Percentiles rank a stretch among this genome's conserved stretches.
Conservation (phyloP, 2,329 filamentous ascomycete species). For the Cytospora piceae region DNA sequence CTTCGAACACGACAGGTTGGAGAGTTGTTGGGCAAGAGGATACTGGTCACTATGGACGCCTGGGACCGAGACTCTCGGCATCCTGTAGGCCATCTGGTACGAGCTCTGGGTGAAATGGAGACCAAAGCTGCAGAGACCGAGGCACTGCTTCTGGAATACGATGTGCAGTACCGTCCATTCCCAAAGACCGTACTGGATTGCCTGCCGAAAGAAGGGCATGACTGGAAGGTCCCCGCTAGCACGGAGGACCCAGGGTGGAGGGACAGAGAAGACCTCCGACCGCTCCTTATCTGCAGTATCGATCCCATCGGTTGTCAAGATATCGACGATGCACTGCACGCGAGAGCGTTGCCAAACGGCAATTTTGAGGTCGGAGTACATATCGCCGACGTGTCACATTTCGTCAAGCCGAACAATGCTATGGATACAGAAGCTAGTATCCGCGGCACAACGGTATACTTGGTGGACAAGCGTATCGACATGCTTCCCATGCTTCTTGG, state of each 20-base stretch:
- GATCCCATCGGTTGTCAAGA: conserved; percentile 96
- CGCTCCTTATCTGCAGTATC: conserved; percentile 92
- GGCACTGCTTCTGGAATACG: conserved; percentile 89
- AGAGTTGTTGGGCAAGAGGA: conserved; percentile 86
- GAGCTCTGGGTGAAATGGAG: conserved; percentile 89
- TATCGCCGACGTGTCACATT: conserved; percentile 99
- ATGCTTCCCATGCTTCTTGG: conserved; percentile 97
- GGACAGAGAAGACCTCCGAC: conserved; percentile 80
- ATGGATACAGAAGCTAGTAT: conserved; percentile 97
- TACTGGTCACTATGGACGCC: conserved; percentile 89
- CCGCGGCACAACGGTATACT: conserved; percentile 93
- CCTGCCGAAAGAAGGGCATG: conserved; percentile 85
- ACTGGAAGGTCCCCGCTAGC: conserved; percentile 87
- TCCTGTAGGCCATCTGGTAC: conserved; percentile 90
- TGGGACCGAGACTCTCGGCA: conserved; percentile 95
- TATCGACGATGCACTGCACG: conserved; percentile 96
- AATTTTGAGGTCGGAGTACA: conserved; percentile 97
- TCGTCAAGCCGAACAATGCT: conserved; percentile 93
- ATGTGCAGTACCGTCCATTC: conserved; percentile 97
- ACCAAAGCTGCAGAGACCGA: conserved; percentile 98
- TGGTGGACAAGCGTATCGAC: conserved; percentile 98
- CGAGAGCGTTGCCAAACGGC: conserved; percentile 81
- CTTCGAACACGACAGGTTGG: conserved; percentile 88
- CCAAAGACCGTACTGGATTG: conserved; percentile 95
- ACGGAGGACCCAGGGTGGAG: conserved; percentile 84